phyloP scores from a whole-genome alignment of 441 rosid species.

The Melastoma candidum region DNA sequence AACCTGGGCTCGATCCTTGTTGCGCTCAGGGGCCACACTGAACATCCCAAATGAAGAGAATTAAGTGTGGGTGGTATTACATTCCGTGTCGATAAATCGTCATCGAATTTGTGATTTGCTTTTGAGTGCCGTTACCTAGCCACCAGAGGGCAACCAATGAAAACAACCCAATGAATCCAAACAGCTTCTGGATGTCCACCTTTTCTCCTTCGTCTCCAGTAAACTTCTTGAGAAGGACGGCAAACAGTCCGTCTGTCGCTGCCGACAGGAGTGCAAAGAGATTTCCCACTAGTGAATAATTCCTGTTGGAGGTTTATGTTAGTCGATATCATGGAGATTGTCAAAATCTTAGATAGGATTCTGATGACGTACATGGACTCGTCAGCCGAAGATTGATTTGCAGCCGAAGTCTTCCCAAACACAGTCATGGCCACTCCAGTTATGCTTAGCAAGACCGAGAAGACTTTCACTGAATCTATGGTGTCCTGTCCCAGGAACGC shows the following conservation, averaged over 20 bases:
- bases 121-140: slow-evolving; percentile 27
- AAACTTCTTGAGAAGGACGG: slow-evolving; percentile 38
- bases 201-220: slow-evolving; percentile 34
- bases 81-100: too few relatives aligned
- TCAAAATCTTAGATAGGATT: neutral
- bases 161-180: slow-evolving; percentile 35
- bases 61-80: too few relatives aligned
- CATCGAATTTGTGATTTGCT: too few relatives aligned
- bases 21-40: slow-evolving; percentile 41
- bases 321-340: neutral
- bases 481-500: slow-evolving; percentile 34
- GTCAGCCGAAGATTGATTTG: slow-evolving; percentile 18
- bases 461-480: slow-evolving; percentile 23
- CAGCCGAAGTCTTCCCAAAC: slow-evolving; percentile 29
- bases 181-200: slow-evolving; percentile 36
- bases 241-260: slow-evolving; percentile 28
- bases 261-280: slow-evolving; percentile 37
- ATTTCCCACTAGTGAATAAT: slow-evolving; percentile 29
- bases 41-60: neutral
- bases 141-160: slow-evolving; percentile 32
- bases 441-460: slow-evolving; percentile 37
- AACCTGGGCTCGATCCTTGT: slow-evolving; percentile 34
- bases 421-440: slow-evolving; percentile 43
- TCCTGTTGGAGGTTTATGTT: slow-evolving; percentile 4
- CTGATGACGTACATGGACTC: slow-evolving; percentile 13